Base-by-base conservation (phyloP, 352 stramenopile species). In the Pythium brassicae region DNA sequence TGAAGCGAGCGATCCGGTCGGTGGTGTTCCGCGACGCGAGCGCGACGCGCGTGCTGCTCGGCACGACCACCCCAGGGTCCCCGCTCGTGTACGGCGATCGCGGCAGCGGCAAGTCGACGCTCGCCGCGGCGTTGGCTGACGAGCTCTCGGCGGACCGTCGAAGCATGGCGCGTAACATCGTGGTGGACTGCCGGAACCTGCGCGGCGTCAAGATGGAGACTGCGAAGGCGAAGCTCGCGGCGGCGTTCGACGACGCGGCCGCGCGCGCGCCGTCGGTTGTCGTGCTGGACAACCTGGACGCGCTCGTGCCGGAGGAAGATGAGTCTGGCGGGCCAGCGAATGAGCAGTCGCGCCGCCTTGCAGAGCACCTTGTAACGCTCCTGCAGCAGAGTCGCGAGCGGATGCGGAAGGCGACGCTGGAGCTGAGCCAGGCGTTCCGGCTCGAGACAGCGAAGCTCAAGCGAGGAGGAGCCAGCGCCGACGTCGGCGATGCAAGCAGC, bases 131-230 rank as follows among this genome's bases (percentile, higher is more conserved):
- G 34, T 61, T 89, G 8, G 62, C 69, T 5, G 54, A 82, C 14
- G 56, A 83, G 26, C 26, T 86, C 22, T 40, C 64, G 40, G 54
- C 45, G 2, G 71, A 72, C 34, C 57, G 59, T 9, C 61, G 66
- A 17, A 74, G 70, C 42, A 64, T 78, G 45, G 76, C 69, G 19
- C 66, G 71, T 19, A 78, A 71, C 26, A 63, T 83, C 27, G 66
- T 68, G 17, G 63, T 92, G 1, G 71, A 89, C 2, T 95, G 87
- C 51, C 71, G 84, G 9, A 77, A 78, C 42, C 66, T 95, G 49
- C 76, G 83, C 27, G 87, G 87, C 11, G 61, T 88, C n/a, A 95
- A 94, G 63, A 96, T 95, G 87, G 76, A 93, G 25, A 72, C 69
- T 15, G 84, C 95, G 10, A 91, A 94, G 61, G 53, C 61, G n/a